A percentile compares a stretch with the other conserved stretches of the same genome.
These are phyloP conservation scores for Eucalyptus pauciflora DNA, from an alignment of 345 rosid genomes.

Conservation along the genomic window DNA sequence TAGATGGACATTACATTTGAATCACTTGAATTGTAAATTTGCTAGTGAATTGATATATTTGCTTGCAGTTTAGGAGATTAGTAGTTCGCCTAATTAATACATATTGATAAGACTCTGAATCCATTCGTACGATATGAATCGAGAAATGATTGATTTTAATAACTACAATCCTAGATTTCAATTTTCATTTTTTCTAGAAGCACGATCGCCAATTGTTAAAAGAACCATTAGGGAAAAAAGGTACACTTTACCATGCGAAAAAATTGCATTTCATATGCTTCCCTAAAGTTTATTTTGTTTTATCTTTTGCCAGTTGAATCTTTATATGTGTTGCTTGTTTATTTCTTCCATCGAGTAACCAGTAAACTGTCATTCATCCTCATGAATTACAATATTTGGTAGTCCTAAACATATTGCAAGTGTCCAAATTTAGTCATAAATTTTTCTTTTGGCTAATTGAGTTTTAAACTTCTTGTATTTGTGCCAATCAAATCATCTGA, in stretches of 20 bases:
- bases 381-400: not conserved
- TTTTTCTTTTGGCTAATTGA: accelerated
- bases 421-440: not conserved
- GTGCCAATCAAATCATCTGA: accelerated
- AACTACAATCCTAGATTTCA: not conserved
- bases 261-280: not conserved
- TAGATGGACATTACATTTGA: not conserved
- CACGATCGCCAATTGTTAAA: not conserved
- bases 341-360: not conserved
- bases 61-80: not conserved
- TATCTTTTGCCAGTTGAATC: not conserved
- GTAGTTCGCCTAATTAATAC: not conserved
- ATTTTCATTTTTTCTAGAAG: not conserved
- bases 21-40: not conserved
- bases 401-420: not conserved
- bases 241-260: not conserved
- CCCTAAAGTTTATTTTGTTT: not conserved
- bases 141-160: not conserved
- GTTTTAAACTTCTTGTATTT: too few species aligned
- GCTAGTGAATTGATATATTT: not conserved
- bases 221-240: not conserved
- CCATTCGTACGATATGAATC: not conserved
- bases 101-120: not conserved
- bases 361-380: not conserved
- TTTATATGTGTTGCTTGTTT: not conserved